phyloP scores from a whole-genome alignment of 2,329 filamentous ascomycete genomes.

The Dactylella cylindrospora region DNA sequence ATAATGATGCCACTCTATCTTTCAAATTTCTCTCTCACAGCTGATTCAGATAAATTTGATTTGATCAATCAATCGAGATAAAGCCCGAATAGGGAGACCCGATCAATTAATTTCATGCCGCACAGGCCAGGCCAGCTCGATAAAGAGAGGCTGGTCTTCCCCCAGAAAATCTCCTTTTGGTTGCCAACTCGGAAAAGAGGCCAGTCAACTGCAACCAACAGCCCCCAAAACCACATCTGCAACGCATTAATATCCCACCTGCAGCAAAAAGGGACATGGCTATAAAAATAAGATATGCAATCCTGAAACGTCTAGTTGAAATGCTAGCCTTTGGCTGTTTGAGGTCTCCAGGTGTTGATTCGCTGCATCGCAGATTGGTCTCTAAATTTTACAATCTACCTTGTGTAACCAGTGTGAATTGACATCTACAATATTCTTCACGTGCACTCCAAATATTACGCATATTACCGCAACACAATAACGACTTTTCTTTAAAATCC shows the following conservation, averaged over 20 bases:
- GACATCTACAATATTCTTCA: not conserved
- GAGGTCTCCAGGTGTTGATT: too few relatives aligned
- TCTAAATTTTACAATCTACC: not conserved
- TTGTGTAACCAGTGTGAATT: slow-evolving; percentile 5
- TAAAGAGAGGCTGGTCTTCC: not conserved
- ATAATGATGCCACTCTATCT: too few relatives aligned
- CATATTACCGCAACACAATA: not conserved
- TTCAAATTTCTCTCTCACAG: too few relatives aligned
- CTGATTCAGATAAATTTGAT: slow-evolving; percentile 44
- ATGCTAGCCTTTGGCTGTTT: too few relatives aligned
- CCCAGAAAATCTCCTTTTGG: slow-evolving; percentile 13
- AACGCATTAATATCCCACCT: slow-evolving; percentile 3
- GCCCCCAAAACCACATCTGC: slow-evolving; percentile 12
- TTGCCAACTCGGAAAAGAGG: slow-evolving; percentile 4
- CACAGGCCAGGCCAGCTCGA: slow-evolving; percentile 10
- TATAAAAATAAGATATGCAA: too few relatives aligned
- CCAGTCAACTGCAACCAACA: too few relatives aligned
- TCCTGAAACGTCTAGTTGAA: too few relatives aligned
- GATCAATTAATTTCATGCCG: slow-evolving; percentile 6
- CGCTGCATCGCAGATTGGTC: too few relatives aligned
- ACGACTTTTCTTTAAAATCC: slow-evolving; percentile 11
- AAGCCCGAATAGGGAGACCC: too few relatives aligned
- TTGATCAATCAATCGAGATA: too few relatives aligned
- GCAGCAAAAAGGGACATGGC: slow-evolving; percentile 12
- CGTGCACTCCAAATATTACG: not conserved